Conservation (phyloP, 352 stramenopile genomes). For the Nothophytophthora sp. region DNA sequence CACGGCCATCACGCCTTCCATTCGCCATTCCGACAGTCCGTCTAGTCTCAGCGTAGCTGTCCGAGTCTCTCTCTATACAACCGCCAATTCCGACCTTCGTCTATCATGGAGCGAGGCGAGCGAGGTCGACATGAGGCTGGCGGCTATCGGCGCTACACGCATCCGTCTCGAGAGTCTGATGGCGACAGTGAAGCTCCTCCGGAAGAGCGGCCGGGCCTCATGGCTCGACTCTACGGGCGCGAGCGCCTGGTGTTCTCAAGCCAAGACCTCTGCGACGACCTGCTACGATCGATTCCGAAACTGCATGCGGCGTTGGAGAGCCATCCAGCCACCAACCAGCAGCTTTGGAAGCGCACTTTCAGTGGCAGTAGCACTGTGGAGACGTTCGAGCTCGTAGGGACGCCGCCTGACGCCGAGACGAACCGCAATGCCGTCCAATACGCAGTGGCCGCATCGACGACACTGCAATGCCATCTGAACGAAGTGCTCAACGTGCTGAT, state of each 20-base stretch:
- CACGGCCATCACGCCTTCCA: too few species aligned
- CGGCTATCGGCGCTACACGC: not conserved
- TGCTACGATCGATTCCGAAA: slow-evolving; percentile 27
- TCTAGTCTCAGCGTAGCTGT: too few species aligned
- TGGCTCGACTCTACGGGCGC: slow-evolving; percentile 14
- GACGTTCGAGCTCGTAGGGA: slow-evolving; percentile 39
- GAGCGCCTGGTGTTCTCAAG: slow-evolving; percentile 21
- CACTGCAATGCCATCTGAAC: slow-evolving; percentile 50
- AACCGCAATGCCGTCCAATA: slow-evolving; percentile 30
- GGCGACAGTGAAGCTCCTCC: slow-evolving; percentile 1
- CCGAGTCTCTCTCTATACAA: too few species aligned
- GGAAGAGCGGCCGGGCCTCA: slow-evolving; percentile 11
- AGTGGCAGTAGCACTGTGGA: slow-evolving; percentile 1
- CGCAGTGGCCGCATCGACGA: slow-evolving; percentile 35
- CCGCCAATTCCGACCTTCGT: too few species aligned
- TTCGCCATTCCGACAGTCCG: too few species aligned
- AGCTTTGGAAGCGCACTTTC: slow-evolving; percentile 33
- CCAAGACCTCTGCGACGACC: slow-evolving; percentile 32
- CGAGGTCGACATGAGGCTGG: slow-evolving; percentile 1
- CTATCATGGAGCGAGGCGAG: not conserved
- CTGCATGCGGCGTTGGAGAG: slow-evolving; percentile 29
- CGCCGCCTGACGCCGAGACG: slow-evolving; percentile 15
- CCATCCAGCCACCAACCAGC: slow-evolving; percentile 11
- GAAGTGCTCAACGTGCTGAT: slow-evolving; percentile 53
- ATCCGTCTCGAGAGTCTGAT: slow-evolving; percentile 10